Percentiles rank a stretch among this genome's conserved stretches.
Evolutionary conservation across 108 stramenopile genomes (phyloP).

Genomic region (Conticribra guillardii): DNA sequence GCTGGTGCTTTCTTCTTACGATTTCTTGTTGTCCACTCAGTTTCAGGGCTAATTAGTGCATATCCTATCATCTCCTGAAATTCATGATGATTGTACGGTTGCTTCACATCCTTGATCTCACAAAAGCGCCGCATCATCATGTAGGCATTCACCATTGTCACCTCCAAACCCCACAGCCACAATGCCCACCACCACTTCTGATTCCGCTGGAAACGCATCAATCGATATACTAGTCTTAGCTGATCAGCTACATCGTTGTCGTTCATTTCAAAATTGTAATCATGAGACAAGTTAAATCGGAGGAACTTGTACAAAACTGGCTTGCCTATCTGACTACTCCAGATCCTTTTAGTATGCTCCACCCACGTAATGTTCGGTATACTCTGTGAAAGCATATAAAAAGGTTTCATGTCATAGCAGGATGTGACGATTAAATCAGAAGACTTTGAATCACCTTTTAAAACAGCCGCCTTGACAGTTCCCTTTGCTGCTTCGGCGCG

Average conservation of each 20-base stretch:
- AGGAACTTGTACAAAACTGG: slow-evolving; percentile 16
- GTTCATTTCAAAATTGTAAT: slow-evolving; percentile 19
- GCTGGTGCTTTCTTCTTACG: too few species aligned
- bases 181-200: slow-evolving; percentile 32
- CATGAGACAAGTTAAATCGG: slow-evolving; percentile 14
- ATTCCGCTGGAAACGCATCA: slow-evolving; percentile 21
- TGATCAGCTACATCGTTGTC: slow-evolving; percentile 24
- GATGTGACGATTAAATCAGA: slow-evolving; percentile 17
- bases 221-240: slow-evolving; percentile 6
- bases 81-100: not conserved
- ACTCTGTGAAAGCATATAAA: slow-evolving; percentile 29
- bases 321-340: slow-evolving; percentile 7
- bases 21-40: too few species aligned
- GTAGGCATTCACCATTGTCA: slow-evolving; percentile 12
- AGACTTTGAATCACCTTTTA: slow-evolving; percentile 19
- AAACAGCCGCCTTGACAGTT: slow-evolving; percentile 25
- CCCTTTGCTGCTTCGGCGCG: slow-evolving; percentile 9
- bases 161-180: slow-evolving; percentile 23
- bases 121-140: slow-evolving; percentile 12
- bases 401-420: slow-evolving; percentile 26
- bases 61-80: slow-evolving; percentile 7
- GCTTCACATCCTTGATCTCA: not conserved
- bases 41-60: too few species aligned
- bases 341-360: slow-evolving; percentile 1
- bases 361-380: slow-evolving; percentile 19